These are phyloP conservation scores for Botrytis fabae DNA, from an alignment of 2,329 filamentous ascomycete species.

Conservation along the genomic window DNA sequence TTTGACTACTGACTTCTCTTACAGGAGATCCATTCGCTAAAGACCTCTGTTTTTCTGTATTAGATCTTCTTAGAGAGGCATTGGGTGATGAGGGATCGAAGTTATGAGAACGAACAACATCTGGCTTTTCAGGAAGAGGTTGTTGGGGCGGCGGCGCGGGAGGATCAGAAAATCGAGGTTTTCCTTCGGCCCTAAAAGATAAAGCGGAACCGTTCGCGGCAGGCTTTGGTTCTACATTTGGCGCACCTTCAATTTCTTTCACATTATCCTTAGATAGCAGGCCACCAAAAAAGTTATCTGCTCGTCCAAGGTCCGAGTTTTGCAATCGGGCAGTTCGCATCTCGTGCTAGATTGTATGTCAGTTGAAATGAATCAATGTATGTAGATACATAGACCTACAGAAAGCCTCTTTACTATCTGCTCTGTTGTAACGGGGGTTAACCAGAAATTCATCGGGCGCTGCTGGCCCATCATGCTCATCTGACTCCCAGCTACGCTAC, in stretches of 20 bases:
- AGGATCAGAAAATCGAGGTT: conserved; percentile 86
- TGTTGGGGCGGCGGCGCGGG: conserved; percentile 92
- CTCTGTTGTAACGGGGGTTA: conserved; percentile 88
- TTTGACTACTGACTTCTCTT: conserved; percentile 65
- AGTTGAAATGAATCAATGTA: conserved; percentile 24
- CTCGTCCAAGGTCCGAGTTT: conserved; percentile 78
- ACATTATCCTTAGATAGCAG: conserved; percentile 72
- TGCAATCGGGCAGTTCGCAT: conserved; percentile 89
- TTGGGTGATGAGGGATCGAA: conserved; percentile 47
- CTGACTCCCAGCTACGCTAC: conserved; percentile 56
- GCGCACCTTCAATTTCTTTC: conserved; percentile 57
- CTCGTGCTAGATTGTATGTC: conserved; percentile 63
- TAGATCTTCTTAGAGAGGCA: conserved; percentile 66
- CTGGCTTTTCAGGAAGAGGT: conserved; percentile 89
- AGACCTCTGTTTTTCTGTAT: conserved; percentile 72
- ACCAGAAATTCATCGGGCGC: conserved; percentile 76
- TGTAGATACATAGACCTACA: conserved; percentile 28
- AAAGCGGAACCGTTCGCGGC: conserved; percentile 49
- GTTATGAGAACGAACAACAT: conserved; percentile 55
- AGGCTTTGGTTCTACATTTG: conserved; percentile 51
- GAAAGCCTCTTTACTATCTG: conserved; percentile 80
- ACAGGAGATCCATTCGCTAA: conserved; percentile 50
- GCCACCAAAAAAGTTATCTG: conserved; percentile 76
- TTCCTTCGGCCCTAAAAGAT: conserved; percentile 66
- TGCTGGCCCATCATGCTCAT: conserved; percentile 65